Percentiles rank a stretch among this genome's conserved stretches.
Conservation (phyloP, 441 rosid species). For the Erodium texanum region DNA sequence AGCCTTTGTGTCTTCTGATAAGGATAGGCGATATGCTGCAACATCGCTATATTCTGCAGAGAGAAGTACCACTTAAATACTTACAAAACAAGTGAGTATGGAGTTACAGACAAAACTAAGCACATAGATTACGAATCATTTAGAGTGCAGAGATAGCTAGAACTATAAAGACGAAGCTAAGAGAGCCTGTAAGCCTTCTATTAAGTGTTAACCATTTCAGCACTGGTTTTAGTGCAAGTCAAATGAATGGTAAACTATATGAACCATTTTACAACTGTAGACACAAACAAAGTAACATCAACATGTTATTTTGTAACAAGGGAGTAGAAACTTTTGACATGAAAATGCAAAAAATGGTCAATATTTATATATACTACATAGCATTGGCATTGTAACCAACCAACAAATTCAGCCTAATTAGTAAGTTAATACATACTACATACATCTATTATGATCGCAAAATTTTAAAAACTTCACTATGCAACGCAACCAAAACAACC, state of each 20-base stretch:
- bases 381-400: not conserved
- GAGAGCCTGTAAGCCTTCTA: not conserved
- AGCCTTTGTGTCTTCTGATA: conserved; percentile 98
- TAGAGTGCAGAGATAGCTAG: not conserved
- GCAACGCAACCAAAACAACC: not conserved
- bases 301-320: not conserved
- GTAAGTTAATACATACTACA: not conserved
- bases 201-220: not conserved
- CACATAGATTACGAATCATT: no score
- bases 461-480: not conserved
- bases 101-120: not conserved
- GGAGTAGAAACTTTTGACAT: not conserved
- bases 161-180: not conserved
- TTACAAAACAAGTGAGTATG: not conserved
- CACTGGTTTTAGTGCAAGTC: not conserved
- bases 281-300: not conserved
- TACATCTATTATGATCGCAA: not conserved
- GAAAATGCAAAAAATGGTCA: not conserved
- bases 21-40: conserved; percentile 77
- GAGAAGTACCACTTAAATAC: not conserved
- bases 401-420: not conserved
- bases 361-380: not conserved
- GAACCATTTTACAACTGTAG: not conserved
- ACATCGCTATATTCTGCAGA: conserved; percentile 84
- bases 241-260: conserved; percentile 3